These are phyloP conservation scores for Tripterygium wilfordii DNA, from an alignment of 177 flowering plant genomes.

Conservation along the genomic window DNA sequence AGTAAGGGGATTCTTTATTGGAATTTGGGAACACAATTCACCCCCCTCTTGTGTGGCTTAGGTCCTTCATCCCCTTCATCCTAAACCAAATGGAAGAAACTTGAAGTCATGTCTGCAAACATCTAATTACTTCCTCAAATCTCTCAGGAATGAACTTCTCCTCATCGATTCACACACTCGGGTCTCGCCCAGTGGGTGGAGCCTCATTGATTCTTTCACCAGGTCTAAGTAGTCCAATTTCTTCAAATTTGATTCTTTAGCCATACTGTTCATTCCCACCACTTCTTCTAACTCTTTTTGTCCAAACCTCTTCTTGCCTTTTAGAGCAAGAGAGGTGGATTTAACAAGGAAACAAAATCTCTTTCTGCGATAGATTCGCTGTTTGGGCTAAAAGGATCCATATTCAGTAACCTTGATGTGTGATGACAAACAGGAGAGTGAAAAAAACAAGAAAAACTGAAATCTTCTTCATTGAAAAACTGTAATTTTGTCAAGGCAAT, in stretches of 20 bases:
- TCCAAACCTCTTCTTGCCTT: slow-evolving; percentile 19
- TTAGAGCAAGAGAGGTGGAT: slow-evolving; percentile 23
- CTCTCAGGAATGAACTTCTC: slow-evolving; percentile 30
- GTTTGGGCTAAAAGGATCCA: slow-evolving; percentile 4
- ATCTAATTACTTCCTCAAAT: slow-evolving; percentile 19
- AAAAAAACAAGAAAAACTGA: too few relatives aligned
- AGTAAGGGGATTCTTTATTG: too few relatives aligned
- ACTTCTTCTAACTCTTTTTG: slow-evolving; percentile 22
- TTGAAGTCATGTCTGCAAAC: slow-evolving; percentile 20
- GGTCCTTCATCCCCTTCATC: slow-evolving; percentile 28
- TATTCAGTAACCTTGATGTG: too few relatives aligned
- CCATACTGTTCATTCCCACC: slow-evolving; percentile 25
- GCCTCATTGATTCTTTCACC: slow-evolving; percentile 29
- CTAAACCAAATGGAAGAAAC: slow-evolving; percentile 28
- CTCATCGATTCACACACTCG: slow-evolving; percentile 16
- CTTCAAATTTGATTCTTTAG: slow-evolving; percentile 26
- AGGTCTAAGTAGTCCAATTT: slow-evolving; percentile 23
- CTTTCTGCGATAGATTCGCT: too few relatives aligned
- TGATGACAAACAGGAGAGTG: too few relatives aligned
- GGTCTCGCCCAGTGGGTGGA: slow-evolving; percentile 33
- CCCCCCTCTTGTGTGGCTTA: too few relatives aligned
- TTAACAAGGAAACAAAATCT: slow-evolving; percentile 27
- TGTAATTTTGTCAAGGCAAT: too few relatives aligned
- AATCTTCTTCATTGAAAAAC: too few relatives aligned
- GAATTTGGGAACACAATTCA: too few relatives aligned